Base-by-base conservation (phyloP, 2,329 filamentous ascomycete species). In the Pseudogymnoascus sp. region DNA sequence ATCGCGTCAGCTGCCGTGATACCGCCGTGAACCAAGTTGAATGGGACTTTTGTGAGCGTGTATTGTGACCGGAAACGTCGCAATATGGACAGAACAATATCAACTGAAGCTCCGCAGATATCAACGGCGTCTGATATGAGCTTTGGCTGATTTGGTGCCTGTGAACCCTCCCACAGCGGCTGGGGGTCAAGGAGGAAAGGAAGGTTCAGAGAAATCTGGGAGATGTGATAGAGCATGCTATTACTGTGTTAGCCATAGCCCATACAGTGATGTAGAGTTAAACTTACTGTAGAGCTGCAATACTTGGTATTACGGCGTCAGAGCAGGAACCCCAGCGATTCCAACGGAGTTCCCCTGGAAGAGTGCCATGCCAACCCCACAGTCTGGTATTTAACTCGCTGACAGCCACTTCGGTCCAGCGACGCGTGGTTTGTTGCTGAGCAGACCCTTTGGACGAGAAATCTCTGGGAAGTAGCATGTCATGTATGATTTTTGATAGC, bases 51-150 rank as follows among this genome's bases (percentile, higher is more conserved):
- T 41, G 29, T 61, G 10, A 65, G 59, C 1, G 33, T 41, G 33
- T 65, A 36, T n/a, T 65, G 62, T 10, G 62, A 25, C 55, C 61
- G 63, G 27, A 63, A 63, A n/a, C 63, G 63, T 25, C 44, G 63
- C n/a, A 63, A 9, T 35, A 65, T 63, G 3, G 62, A 63, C 2
- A 61, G 4, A 13, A 62, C 60, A 5, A 48, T 42, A 25, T 65
- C 63, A n/a, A 62, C 41, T 8, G 63, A 63, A 29, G 51, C 55
- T 10, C 25, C 44, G 17, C 63, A 64, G 33, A 64, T 62, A 25
- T 41, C 27, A 5, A 60, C 38, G 9, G 27, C 42, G 25, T 44
- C 27, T 21, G 42, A 44, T 6, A 60, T 25, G n/a, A 60, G 38
- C 38, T 31, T 31, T 21, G 33, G 59, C 4, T 25, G 36, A 17